Base-by-base conservation (phyloP, 129 eudicot genomes). In the Chrysanthemum makinoi region DNA sequence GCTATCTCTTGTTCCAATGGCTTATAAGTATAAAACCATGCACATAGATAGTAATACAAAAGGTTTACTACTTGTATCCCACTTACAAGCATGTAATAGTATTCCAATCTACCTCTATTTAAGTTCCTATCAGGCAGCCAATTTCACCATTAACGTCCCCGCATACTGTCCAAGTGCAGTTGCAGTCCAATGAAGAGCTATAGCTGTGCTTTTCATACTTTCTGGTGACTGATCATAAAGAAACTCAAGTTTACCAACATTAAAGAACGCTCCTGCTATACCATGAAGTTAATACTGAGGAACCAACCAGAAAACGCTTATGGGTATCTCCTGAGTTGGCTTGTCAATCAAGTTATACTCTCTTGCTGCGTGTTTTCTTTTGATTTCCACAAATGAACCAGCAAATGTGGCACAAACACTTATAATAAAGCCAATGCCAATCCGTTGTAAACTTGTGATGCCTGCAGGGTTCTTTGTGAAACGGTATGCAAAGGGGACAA, bases 111-210 rank as follows among this genome's bases (percentile, higher is more conserved):
- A 17, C 61, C 61, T 19, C 10, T n/a, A 55, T 55, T 55, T 19
- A 55, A 55, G 18, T 55, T 55, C 61, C 61, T n/a, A n/a, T 55
- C 61, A n/a, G 61, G 61, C 6, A 55, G 22, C 61, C 61, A 55
- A 17, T 55, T 55, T 55, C 18, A 55, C 61, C 61, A 55, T 17
- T 6, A 55, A 55, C 6, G 61, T 55, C 26, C 61, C 61, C 18
- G 18, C 20, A n/a, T 55, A 55, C 10, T 19, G 16, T 9, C 61
- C 61, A 14, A 55, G 16, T 2, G 61, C 8, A 3, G 61, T 17
- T 17, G 26, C 26, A 6, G 18, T 55, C 9, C 10, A 17, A 17
- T 55, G 9, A 1, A 55, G 18, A 7, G 61, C 61, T 17, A n/a
- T 17, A 5, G 8, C 18, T 17, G 61, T 55, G 19, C 20, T 55